These are phyloP conservation scores for Polytrichum commune DNA, from an alignment of 225 moss, liverwort and hornwort genomes.

Conservation along the genomic window DNA sequence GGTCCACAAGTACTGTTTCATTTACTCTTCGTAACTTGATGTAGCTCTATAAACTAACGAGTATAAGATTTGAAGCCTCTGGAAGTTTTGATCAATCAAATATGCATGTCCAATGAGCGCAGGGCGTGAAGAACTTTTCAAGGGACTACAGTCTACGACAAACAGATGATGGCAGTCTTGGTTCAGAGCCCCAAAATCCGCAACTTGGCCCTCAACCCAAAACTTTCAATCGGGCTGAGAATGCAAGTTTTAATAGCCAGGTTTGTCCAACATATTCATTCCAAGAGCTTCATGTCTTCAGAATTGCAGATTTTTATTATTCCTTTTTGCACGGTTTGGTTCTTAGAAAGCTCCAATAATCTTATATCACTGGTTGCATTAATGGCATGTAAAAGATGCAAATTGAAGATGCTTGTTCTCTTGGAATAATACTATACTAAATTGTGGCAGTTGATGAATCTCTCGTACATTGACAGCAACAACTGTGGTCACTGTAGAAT, in stretches of 20 bases:
- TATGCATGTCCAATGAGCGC: background rate
- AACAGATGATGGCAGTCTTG: slow-evolving; percentile 11
- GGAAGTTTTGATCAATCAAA: too few relatives aligned
- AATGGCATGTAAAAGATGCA: background rate
- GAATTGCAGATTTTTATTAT: too few relatives aligned
- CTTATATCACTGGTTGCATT: too few relatives aligned
- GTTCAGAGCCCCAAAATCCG: slow-evolving; percentile 3
- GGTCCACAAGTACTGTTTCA: background rate
- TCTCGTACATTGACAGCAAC: too few relatives aligned
- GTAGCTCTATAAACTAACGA: too few relatives aligned
- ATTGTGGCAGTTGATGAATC: too few relatives aligned
- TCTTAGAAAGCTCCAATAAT: background rate
- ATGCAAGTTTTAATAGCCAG: slow-evolving; percentile 22
- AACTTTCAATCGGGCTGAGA: slow-evolving; percentile 10
- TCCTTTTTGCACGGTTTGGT: background rate
- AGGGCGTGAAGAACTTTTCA: slow-evolving; percentile 32
- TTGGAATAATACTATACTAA: too few relatives aligned
- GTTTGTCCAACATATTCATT: slow-evolving; percentile 18
- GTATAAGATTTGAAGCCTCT: background rate
- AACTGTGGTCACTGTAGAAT: too few relatives aligned
- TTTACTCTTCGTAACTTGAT: background rate
- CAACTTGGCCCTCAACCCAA: slow-evolving; percentile 14
- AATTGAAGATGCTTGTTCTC: background rate
- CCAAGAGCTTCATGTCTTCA: too few relatives aligned
- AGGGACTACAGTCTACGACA: slow-evolving; percentile 28